Conservation (phyloP, 164 flowering plant species). For the Houttuynia cordata region DNA sequence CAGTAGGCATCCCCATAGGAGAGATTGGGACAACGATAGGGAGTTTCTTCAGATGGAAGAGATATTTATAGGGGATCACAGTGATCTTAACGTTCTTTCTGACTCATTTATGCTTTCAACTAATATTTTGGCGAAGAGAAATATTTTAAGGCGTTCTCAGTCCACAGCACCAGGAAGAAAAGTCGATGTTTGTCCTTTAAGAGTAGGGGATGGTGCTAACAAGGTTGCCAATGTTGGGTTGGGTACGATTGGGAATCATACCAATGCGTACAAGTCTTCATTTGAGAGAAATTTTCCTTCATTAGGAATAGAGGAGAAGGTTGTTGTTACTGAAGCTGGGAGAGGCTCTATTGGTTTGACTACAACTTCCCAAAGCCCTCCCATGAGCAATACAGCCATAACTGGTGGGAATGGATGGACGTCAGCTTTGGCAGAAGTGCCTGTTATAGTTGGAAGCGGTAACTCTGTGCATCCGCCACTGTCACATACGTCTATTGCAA, state of each 20-base stretch:
- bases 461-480: conserved; percentile 14
- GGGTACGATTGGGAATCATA: conserved; percentile 2
- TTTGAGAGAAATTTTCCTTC: conserved; percentile 63
- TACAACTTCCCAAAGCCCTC: conserved; percentile 44
- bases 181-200: conserved; percentile 31
- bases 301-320: conserved; percentile 53
- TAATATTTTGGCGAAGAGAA: conserved; percentile 31
- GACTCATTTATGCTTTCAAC: conserved; percentile 22
- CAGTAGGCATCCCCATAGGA: conserved; percentile 52
- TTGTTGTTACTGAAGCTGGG: conserved; percentile 28
- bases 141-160: conserved; percentile 41
- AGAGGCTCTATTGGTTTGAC: conserved; percentile 59
- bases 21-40: conserved; percentile 38
- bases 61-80: conserved; percentile 22
- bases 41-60: conserved; percentile 23
- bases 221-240: conserved; percentile 20
- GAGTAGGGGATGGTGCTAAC: conserved; percentile 19
- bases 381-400: conserved; percentile 38
- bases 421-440: conserved; percentile 78
- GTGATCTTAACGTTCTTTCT: conserved; percentile 14
- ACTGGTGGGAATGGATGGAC: conserved; percentile 76
- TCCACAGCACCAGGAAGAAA: conserved; percentile 48
- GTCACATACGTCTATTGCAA: conserved; percentile 27
- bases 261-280: conserved; percentile 29
- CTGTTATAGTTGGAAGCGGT: conserved; percentile 36